Evolutionary conservation across 495 filamentous ascomycete genomes (phyloP).

Genomic region (Extremus antarcticus): DNA sequence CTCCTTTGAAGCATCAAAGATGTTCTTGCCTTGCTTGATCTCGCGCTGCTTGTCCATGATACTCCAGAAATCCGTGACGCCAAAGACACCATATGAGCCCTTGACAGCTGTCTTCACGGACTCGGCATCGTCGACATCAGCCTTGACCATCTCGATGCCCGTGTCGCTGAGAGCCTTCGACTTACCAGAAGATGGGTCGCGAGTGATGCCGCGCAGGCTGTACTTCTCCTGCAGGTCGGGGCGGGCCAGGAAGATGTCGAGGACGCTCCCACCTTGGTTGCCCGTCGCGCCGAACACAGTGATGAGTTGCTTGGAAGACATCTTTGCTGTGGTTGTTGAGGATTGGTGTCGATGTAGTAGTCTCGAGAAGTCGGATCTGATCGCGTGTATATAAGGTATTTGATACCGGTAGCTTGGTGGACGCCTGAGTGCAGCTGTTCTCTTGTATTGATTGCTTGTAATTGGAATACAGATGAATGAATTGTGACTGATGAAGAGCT

Average conservation of each 20-base stretch:
- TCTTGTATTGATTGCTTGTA: too few relatives aligned
- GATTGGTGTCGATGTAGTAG: background rate
- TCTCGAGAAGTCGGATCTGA: background rate
- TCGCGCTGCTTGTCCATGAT: slow-evolving; percentile 39
- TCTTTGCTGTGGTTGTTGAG: background rate
- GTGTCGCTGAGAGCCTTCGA: slow-evolving; percentile 31
- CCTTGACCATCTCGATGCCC: slow-evolving; percentile 35
- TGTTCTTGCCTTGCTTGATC: slow-evolving; percentile 43
- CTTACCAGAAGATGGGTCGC: slow-evolving; percentile 38
- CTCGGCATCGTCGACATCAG: slow-evolving; percentile 39
- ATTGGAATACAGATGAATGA: too few relatives aligned
- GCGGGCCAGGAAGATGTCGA: slow-evolving; percentile 40
- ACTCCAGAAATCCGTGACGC: slow-evolving; percentile 45
- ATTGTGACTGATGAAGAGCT: too few relatives aligned
- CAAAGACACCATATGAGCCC: slow-evolving; percentile 46
- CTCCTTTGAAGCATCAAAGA: slow-evolving; percentile 43
- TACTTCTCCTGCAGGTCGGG: slow-evolving; percentile 38
- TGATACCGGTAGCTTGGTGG: background rate
- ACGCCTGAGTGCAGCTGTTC: too few relatives aligned
- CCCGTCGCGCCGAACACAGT: slow-evolving; percentile 55
- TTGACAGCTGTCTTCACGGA: slow-evolving; percentile 41
- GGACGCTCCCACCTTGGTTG: slow-evolving; percentile 49
- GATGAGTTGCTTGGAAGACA: slow-evolving; percentile 33
- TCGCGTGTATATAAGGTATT: background rate
- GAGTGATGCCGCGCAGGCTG: slow-evolving; percentile 46